Base-by-base conservation (phyloP, 2,329 filamentous ascomycete genomes). In the Drechslera avenae region DNA sequence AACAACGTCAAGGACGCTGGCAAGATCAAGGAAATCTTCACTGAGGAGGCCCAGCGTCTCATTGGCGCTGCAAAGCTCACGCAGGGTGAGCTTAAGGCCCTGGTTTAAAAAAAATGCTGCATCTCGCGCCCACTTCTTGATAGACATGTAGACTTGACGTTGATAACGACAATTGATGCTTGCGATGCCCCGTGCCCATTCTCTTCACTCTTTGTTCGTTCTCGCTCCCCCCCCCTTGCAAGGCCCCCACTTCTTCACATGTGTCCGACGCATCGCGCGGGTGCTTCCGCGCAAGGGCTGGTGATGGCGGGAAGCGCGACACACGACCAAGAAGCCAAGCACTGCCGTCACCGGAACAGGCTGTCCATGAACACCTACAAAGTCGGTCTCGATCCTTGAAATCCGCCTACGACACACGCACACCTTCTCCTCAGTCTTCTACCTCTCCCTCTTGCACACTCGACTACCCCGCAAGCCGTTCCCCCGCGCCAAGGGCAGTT, bases 21-120 rank as follows among this genome's bases (percentile, higher is more conserved):
- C 59, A 90, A 91, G 74, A 93, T 99, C 75, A 97, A 95, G 85
- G 78, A 77, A 47, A 86, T 91, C 46, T 97, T 92, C 84, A 79
- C 78, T 59, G 87, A 81, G 36, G 90, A 97, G 81, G 86, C 88
- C 47, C 85, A 88, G 81, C 83, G 87, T 58, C 83, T 97, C 30
- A 82, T 94, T 53, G 86, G 77, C 39, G 89, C 87, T 60, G 91
- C 92, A 61, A 96, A 95, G 83, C 78, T 94, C 52, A 92, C 93
- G 81, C 89, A 88, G 16, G 87, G 86, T 34, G 93, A 97, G 57
- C 78, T 84, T 64, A 96, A 94, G 82, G 78, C 78, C 16, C 71
- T 90, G 37, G 62, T 59, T 55, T 71, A 32, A 39, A 30, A n/a
- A n/a, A 13, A 18, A 21, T 39, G 45, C 23, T 49, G 52, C 47